phyloP scores from a whole-genome alignment of 345 rosid genomes.

The Eucalyptus globulus region DNA sequence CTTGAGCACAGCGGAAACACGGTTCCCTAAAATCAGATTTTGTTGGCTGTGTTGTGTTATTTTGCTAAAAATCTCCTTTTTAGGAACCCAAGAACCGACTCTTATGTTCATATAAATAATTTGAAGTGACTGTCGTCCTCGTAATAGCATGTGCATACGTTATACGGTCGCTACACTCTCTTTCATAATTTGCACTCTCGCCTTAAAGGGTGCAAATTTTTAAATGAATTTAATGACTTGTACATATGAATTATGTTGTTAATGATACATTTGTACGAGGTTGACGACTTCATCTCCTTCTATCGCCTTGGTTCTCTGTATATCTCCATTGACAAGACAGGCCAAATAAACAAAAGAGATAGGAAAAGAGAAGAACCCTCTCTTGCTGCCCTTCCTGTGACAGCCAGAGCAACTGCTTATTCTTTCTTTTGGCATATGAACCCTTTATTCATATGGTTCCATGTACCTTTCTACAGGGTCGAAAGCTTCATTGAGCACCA shows the following conservation, averaged over 20 bases:
- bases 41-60: not conserved
- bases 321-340: not conserved
- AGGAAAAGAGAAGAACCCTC: not conserved
- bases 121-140: not conserved
- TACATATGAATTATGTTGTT: not conserved
- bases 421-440: not conserved
- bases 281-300: not conserved
- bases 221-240: not conserved
- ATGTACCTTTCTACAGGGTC: constrained; percentile 26
- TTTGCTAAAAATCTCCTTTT: not conserved
- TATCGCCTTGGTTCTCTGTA: not conserved
- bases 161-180: not conserved
- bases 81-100: not conserved
- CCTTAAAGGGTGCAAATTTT: not conserved
- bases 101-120: not conserved
- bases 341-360: not conserved
- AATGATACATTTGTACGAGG: not conserved
- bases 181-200: not conserved
- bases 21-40: not conserved
- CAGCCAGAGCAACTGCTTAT: not conserved
- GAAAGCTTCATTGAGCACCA: constrained; percentile 97
- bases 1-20: not conserved
- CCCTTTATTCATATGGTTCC: not conserved
- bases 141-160: not conserved
- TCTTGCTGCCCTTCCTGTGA: not conserved